These are phyloP conservation scores for Rhizopus delemar DNA, from an alignment of 371 early-diverging fungal genomes.

Conservation along the genomic window DNA sequence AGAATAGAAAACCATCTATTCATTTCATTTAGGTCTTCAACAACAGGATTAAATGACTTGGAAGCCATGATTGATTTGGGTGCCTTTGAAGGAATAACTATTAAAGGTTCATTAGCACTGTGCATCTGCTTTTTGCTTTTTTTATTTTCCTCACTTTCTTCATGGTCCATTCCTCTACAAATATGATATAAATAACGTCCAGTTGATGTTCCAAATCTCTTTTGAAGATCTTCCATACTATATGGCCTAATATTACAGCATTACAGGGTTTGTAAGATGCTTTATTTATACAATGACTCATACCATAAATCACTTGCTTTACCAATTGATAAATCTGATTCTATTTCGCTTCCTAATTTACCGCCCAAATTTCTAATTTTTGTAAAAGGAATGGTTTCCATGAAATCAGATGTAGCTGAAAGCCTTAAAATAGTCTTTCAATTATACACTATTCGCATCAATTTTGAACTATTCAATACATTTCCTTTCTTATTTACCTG, in stretches of 20 bases:
- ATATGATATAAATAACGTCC: slow-evolving; percentile 65
- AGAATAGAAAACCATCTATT: slow-evolving; percentile 61
- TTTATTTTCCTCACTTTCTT: slow-evolving; percentile 42
- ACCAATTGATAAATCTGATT: slow-evolving; percentile 56
- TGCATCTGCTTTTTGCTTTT: neutral
- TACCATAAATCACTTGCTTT: slow-evolving; percentile 55
- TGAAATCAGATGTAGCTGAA: slow-evolving; percentile 54
- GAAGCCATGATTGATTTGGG: slow-evolving; percentile 63
- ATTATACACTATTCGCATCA: neutral
- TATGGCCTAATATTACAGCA: slow-evolving; percentile 23
- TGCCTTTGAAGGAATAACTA: slow-evolving; percentile 48
- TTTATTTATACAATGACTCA: neutral
- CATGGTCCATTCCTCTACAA: slow-evolving; percentile 63
- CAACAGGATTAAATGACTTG: slow-evolving; percentile 52
- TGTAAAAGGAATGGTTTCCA: slow-evolving; percentile 65
- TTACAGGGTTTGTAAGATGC: neutral
- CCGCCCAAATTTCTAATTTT: slow-evolving; percentile 88
- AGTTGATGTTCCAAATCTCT: slow-evolving; percentile 41
- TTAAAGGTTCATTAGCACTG: neutral
- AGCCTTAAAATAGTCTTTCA: slow-evolving; percentile 64
- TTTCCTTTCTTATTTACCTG: slow-evolving; percentile 49
- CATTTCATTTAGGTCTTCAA: slow-evolving; percentile 31
- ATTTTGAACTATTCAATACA: neutral
- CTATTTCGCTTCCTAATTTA: slow-evolving; percentile 79
- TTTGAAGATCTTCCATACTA: slow-evolving; percentile 36